Evolutionary conservation across 257 asterid species (phyloP), one percentile per base, ranked within the genome.

Genomic region (Plantago elongata): DNA sequence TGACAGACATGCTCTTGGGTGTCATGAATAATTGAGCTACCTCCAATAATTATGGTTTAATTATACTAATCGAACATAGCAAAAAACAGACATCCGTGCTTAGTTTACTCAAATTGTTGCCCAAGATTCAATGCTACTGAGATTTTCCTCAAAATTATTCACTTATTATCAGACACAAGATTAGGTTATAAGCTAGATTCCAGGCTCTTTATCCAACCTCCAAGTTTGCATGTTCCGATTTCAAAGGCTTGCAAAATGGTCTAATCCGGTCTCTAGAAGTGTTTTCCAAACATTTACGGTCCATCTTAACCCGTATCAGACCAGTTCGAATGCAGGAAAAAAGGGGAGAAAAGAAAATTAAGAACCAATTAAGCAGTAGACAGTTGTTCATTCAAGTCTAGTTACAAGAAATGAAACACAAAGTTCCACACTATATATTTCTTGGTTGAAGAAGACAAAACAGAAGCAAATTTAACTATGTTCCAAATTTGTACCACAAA

Each of bases 1-100:
- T 82, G 91, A 84, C 95, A 86, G 86, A 86, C 83, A 84, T 84
- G 69, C 95, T 73, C 75, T 64, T 64, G 72, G 68, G 43, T 61
- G 59, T 46, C 81, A 72, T 73, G 64, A 69, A 73, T 67, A 73
- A 70, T 51, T 63, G 88, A 78, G 80, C 77, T 81, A 22, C 1
- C 27, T 81, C 67, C 62, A 68, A 72, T 57, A 64, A 64, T 75
- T 9, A 64, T 76, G 72, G 61, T 72, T 43, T 65, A 22, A 22
- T 22, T 22, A 61, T 65, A 34, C 56, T 45, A 63, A 69, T 58
- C 57, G 48, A 69, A 63, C 69, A 62, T 78, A 51, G 75, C 61
- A 65, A 51, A 62, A 58, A 57, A 46, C 37, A 38, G 65, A 66
- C 69, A 65, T 65, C 72, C 61, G 59, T 12, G 14, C 61, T 65